Conservation (phyloP, 768 basidiomycete genomes). For the Tylopilus subfusipes region DNA sequence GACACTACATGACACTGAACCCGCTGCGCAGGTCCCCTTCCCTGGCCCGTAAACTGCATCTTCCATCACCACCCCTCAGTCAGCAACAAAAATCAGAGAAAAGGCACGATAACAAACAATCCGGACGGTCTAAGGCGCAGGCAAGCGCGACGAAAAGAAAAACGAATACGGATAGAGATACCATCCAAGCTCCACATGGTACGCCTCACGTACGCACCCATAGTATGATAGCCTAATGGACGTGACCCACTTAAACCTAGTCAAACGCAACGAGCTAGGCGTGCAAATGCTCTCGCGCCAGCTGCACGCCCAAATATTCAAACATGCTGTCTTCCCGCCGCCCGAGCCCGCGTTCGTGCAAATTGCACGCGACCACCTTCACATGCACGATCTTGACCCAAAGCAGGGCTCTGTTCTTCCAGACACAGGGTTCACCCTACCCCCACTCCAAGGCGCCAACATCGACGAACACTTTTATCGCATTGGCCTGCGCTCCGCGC, state of each 20-base stretch:
- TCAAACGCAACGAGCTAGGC: constrained; percentile 82
- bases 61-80: constrained; percentile 6
- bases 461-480: constrained; percentile 88
- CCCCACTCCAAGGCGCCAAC: constrained; percentile 73
- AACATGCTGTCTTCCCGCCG: constrained; percentile 56
- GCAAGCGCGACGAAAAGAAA: neutral
- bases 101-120: neutral
- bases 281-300: constrained; percentile 84
- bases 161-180: neutral
- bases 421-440: constrained; percentile 75
- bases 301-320: constrained; percentile 84
- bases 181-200: constrained; percentile 5
- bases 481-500: constrained; percentile 63
- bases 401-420: constrained; percentile 78
- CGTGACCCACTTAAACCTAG: constrained; percentile 28
- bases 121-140: neutral
- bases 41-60: constrained; percentile 14
- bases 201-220: neutral
- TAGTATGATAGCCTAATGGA: neutral
- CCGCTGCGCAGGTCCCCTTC: constrained; percentile 13
- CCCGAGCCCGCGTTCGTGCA: constrained; percentile 61
- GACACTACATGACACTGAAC: too few relatives aligned
- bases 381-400: constrained; percentile 77
- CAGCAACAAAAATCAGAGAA: constrained; percentile 14
- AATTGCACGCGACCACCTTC: constrained; percentile 78